phyloP scores from a whole-genome alignment of 2,329 filamentous ascomycete genomes.

The Zymoseptoria ardabiliae region DNA sequence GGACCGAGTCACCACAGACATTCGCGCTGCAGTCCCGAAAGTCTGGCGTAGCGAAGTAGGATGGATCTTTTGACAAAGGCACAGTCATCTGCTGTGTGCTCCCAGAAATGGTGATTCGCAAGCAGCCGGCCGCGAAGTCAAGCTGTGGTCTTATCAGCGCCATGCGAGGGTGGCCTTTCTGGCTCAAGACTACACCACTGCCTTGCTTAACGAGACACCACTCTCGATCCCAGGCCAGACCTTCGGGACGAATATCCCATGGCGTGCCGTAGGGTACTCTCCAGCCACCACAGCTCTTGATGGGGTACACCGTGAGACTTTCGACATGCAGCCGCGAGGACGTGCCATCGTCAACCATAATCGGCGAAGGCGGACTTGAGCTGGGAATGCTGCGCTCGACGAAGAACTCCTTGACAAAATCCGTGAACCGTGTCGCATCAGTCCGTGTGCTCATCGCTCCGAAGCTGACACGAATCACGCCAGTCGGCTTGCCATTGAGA shows the following conservation, averaged over 20 bases:
- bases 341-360: background rate
- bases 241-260: conserved; percentile 77
- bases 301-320: conserved; percentile 64
- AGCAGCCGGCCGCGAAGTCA: conserved; percentile 59
- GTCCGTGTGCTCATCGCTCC: conserved; percentile 78
- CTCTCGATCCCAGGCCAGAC: conserved; percentile 88
- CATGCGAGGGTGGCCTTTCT: conserved; percentile 86
- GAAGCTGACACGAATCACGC: conserved; percentile 75
- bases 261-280: conserved; percentile 52
- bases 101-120: conserved; percentile 49
- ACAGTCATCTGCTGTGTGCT: conserved; percentile 33
- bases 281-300: conserved; percentile 88
- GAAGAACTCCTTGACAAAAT: conserved; percentile 29
- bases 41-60: conserved; percentile 42
- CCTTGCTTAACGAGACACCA: conserved; percentile 91
- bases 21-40: conserved; percentile 44
- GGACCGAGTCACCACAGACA: conserved; percentile 76
- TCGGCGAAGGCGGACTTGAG: conserved; percentile 5
- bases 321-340: conserved; percentile 35
- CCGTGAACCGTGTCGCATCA: conserved; percentile 66
- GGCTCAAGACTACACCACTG: conserved; percentile 74
- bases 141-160: conserved; percentile 68
- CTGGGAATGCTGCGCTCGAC: conserved; percentile 14
- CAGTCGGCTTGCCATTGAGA: conserved; percentile 76
- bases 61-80: conserved; percentile 62